Base-by-base conservation (phyloP, 2,329 filamentous ascomycete genomes). In the Trichoderma koningiopsis region DNA sequence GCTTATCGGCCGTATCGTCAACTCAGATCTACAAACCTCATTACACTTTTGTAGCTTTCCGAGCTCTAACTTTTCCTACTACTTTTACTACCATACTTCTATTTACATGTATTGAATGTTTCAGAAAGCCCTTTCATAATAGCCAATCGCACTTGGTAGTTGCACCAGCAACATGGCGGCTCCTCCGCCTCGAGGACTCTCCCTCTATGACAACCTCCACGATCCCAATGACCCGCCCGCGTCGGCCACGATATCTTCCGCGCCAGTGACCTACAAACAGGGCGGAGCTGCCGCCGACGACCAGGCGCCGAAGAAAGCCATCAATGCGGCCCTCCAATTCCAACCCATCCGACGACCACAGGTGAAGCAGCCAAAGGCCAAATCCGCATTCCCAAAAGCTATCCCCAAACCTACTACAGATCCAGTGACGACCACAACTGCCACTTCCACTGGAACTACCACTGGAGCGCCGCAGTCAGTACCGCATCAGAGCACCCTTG, bases 201-300 rank as follows among this genome's bases (percentile, higher is more conserved):
- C 92, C 22, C 88, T 96, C 5, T 97, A 97, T 78, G 94, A 92
- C 67, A 92, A 96, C 78, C 86, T 97, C 55, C 88, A 96, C 72
- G 91, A 93, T 74, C 83, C 88, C 24, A 79, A 81, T 72, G 79
- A 81, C 81, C 84, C 74, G 58, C 74, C 79, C 72, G 79, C 81
- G 43, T 75, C 84, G 2, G 81, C 85, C n/a, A 92, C 91, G n/a
- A 92, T 95, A 74, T 93, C 92, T 19, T 88, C 90, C 74, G 91
- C 88, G 1, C 92, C 93, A 0, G 88, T 94, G 63, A 85, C 90
- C 67, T 94, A 94, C 80, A 88, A 88, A 72, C 80, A 89, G 74
- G 78, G 82, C 70, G 82, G 83, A 24, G 83, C 84, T 24, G 75
- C 78, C 52, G 75, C 79, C 56, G 78, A 82, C 70, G 82, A 87